Base-by-base conservation (phyloP, 371 early-diverging fungal species). In the Vairimorpha apis region DNA sequence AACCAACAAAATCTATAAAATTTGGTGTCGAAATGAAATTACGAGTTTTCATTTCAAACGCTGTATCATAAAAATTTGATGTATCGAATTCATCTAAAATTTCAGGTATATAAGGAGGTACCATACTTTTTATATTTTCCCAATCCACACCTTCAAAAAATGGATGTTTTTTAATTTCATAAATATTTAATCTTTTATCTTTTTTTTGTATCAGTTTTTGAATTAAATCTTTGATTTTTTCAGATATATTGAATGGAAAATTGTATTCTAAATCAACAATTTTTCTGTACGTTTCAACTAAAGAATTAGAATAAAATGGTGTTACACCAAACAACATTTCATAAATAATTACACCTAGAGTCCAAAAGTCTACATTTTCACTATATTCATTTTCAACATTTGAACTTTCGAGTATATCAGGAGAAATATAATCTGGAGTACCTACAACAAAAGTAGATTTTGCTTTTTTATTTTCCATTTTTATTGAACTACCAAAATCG, bases 351-450 rank as follows among this genome's bases (percentile, higher is more conserved):
- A 95, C 94, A 0, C 95, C 99, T 23, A 97, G 80, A 12, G 97
- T 92, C 99, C 99, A 98, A 27, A 91, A 83, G 81, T 98, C 99
- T 3, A 92, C 89, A 68, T 88, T 87, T 81, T 87, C 87, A 70
- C 84, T 84, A 38, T 87, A 87, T 51, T 67, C 73, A 23, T 69
- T 79, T 18, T 83, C 81, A 2, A 86, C 84, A 2, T 89, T 90
- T 58, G 89, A 88, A 77, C 91, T 90, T 37, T 87, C 87, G 47
- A 98, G 86, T 33, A 95, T 84, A 83, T 98, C 99, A 1, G 95
- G 96, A 1, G 93, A 90, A 29, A 89, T 88, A 85, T 98, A 98
- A 68, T 91, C 93, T 0, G 95, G 95, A 0, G 99, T 96, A 4
- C 90, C 90, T 18, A 18, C 97, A 92, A 81, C 94, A 90, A 93